Percentiles rank a stretch among this genome's conserved stretches.
Conservation (phyloP, 768 basidiomycete genomes). For the Leucosporidium scottii region DNA sequence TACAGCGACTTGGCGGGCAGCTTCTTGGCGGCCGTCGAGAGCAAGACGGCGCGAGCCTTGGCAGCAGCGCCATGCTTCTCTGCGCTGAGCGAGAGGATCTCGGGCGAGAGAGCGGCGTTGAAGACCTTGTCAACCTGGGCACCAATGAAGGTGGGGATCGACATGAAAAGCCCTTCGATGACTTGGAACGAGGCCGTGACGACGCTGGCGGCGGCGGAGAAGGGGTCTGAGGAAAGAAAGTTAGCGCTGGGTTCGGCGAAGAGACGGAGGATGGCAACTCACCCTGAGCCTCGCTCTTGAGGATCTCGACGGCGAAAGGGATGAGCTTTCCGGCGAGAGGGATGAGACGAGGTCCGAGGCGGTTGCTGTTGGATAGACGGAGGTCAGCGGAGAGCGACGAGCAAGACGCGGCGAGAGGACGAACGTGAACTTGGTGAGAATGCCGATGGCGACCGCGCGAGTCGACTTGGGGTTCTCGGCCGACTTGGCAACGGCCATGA, state of each 20-base stretch:
- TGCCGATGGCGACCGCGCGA: conserved; percentile 48
- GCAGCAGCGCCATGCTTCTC: conserved; percentile 12
- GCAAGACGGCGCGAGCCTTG: conserved; percentile 48
- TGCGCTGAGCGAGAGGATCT: conserved; percentile 17
- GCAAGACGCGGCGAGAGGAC: conserved; percentile 34
- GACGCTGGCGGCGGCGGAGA: conserved; percentile 1
- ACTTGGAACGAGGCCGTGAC: conserved; percentile 45
- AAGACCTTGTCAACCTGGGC: conserved; percentile 37
- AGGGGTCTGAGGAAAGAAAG: conserved; percentile 1
- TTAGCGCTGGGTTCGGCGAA: background rate
- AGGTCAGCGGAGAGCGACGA: background rate
- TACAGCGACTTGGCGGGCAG: conserved; percentile 62
- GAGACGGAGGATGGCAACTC: background rate
- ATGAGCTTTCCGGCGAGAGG: conserved; percentile 72
- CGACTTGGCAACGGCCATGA: conserved; percentile 50
- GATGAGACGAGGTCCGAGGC: conserved; percentile 80
- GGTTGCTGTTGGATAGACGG: conserved; percentile 48
- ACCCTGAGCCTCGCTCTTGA: conserved; percentile 23
- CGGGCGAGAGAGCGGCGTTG: conserved; percentile 27
- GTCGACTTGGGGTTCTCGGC: conserved; percentile 36
- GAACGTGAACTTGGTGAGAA: conserved; percentile 59
- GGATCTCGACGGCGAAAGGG: conserved; percentile 42
- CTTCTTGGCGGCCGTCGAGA: conserved; percentile 63
- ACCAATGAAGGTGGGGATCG: conserved; percentile 66
- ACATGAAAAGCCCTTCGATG: conserved; percentile 61